Evolutionary conservation across 768 basidiomycete genomes (phyloP).

Genomic region (Naganishia vaughanmartiniae): DNA sequence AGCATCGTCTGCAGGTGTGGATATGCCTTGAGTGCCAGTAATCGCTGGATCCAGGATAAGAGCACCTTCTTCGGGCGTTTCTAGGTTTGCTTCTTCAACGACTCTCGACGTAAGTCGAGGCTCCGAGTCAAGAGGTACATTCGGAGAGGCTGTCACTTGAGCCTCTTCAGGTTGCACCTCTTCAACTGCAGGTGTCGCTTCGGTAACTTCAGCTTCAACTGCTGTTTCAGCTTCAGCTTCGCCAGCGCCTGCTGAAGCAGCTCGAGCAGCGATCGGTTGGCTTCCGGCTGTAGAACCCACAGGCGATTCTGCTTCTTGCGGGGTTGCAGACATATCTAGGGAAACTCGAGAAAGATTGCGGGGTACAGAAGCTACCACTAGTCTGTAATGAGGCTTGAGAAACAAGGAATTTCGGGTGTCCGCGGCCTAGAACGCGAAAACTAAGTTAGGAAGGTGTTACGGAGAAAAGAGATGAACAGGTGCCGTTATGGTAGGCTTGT

Average conservation of each 20-base stretch:
- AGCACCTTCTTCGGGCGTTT: not conserved
- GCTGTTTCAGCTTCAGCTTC: not conserved
- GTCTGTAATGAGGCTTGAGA: not conserved
- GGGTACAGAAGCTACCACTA: constrained; percentile 1
- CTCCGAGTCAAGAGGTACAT: not conserved
- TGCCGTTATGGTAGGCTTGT: not conserved
- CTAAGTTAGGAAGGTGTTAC: not conserved
- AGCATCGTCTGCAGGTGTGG: not conserved
- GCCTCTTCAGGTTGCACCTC: not conserved
- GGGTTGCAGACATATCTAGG: constrained; percentile 9
- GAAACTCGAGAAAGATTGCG: no score
- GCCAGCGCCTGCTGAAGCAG: not conserved
- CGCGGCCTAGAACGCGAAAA: not conserved
- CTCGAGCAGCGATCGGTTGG: not conserved
- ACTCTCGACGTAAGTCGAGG: not conserved
- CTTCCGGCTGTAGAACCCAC: constrained; percentile 2
- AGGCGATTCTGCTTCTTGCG: constrained; percentile 11
- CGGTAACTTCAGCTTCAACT: not conserved
- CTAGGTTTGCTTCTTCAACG: not conserved
- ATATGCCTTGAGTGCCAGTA: not conserved
- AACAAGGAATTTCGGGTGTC: not conserved
- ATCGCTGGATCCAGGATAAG: constrained; percentile 19
- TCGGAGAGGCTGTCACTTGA: not conserved
- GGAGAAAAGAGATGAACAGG: not conserved
- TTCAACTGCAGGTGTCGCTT: no score